These are phyloP conservation scores for Fragilaria crotonensis DNA, from an alignment of 108 stramenopile species.

Conservation along the genomic window DNA sequence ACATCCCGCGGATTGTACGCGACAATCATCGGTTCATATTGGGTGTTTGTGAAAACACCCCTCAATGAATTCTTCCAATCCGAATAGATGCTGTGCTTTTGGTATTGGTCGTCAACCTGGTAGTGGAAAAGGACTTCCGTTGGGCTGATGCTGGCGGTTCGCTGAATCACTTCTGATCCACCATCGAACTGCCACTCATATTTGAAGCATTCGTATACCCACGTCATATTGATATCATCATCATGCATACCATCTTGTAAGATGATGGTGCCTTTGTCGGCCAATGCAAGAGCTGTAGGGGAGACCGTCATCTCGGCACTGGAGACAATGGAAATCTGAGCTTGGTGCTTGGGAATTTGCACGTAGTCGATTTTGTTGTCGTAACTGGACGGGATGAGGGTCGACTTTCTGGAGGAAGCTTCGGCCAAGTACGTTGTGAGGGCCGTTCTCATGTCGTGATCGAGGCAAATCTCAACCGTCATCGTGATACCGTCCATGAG, in stretches of 20 bases:
- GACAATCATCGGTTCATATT: not conserved
- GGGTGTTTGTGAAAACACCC: not conserved
- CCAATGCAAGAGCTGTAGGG: slow-evolving; percentile 32
- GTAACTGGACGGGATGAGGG: slow-evolving; percentile 31
- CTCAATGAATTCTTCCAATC: not conserved
- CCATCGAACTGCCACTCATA: slow-evolving; percentile 50
- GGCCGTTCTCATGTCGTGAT: slow-evolving; percentile 41
- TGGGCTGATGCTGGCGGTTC: slow-evolving; percentile 34
- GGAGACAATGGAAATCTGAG: slow-evolving; percentile 56
- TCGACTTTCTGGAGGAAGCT: slow-evolving; percentile 41
- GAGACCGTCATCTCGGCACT: slow-evolving; percentile 53
- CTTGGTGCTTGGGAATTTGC: slow-evolving; percentile 50
- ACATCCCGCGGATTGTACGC: not conserved
- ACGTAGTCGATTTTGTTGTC: slow-evolving; percentile 39
- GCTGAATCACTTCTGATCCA: slow-evolving; percentile 44
- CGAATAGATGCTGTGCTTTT: not conserved
- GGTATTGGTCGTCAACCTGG: slow-evolving; percentile 3
- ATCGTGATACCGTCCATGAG: slow-evolving; percentile 43
- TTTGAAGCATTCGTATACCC: slow-evolving; percentile 28
- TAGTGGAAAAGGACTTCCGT: slow-evolving; percentile 53
- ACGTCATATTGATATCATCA: slow-evolving; percentile 16
- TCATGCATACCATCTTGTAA: slow-evolving; percentile 52
- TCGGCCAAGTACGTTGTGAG: slow-evolving; percentile 50
- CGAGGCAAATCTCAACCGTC: slow-evolving; percentile 51
- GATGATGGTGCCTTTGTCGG: slow-evolving; percentile 45